Base-by-base conservation (phyloP, 306 rosid genomes). In the Carpinus viminea region DNA sequence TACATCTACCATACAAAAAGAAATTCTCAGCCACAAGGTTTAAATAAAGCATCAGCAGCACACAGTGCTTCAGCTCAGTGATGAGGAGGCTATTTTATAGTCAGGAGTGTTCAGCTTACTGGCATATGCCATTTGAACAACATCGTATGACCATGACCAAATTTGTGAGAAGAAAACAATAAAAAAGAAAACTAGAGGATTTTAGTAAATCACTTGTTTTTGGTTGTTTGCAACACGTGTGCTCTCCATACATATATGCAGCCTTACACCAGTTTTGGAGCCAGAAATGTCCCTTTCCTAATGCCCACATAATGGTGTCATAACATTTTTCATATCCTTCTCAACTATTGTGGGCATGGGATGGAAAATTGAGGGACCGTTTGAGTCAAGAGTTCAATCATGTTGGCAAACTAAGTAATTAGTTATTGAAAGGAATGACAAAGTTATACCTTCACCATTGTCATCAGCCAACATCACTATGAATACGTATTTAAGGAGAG, bases 401-500 rank as follows among this genome's bases (percentile, higher is more conserved):
- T 20, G 20, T 47, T 46, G 38, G 31, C 56, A 55, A 53, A 13
- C 15, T 2, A 18, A 81, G 62, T 28, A 36, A 31, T 20, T 3
- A 8, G 13, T 62, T 64, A 41, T 78, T 74, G 60, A 74, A 28
- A 70, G 10, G 68, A 46, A 34, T 13, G 59, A 62, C 48, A 43
- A 64, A 66, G 56, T 11, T 80, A 26, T 88, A 93, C 97, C 97
- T 90, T 92, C 96, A 8, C 96, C 96, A 59, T 89, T 90, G 84
- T 92, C 97, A 78, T 90, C 89, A 76, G 92, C 97, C 73, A 85
- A 80, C 89, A 92, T 87, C 62, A 92, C 96, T 70, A 92, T 82
- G 74, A 90, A 81, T 78, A 92, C 90, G 13, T 92, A 92, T 78
- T 92, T 92, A 85, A 88, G 87, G 81, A 92, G 92, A 74, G 97